Percentiles rank a stretch among this genome's conserved stretches.
Conservation (phyloP, 2,329 filamentous ascomycete species). For the Fusarium citri region DNA sequence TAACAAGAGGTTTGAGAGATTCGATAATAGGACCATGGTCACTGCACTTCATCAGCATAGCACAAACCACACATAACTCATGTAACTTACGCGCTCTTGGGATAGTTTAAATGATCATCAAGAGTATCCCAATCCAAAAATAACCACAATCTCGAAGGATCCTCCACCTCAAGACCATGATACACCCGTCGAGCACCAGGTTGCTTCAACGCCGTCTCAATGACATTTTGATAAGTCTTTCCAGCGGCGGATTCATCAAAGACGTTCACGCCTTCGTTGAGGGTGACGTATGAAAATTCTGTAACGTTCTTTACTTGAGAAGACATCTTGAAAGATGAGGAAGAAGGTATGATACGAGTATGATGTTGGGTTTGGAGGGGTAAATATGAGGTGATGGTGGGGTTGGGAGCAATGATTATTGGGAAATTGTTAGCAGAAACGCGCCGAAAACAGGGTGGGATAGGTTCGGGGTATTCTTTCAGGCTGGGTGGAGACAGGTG, state of each 20-base stretch:
- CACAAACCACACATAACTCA: rapidly evolving
- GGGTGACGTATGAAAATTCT: constrained; percentile 37
- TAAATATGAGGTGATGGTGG: constrained; percentile 17
- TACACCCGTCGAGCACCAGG: constrained; percentile 41
- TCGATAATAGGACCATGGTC: constrained; percentile 30
- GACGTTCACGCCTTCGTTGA: constrained; percentile 32
- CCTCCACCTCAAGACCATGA: constrained; percentile 42
- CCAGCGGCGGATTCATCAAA: constrained; percentile 29
- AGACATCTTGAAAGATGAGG: constrained; percentile 16
- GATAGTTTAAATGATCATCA: constrained; percentile 35
- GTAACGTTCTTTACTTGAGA: constrained; percentile 37
- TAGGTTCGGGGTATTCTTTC: not conserved
- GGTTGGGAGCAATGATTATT: not conserved
- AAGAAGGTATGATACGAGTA: not conserved
- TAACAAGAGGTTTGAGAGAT: constrained; percentile 30
- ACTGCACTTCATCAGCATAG: not conserved
- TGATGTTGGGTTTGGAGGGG: constrained; percentile 18
- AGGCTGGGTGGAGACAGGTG: not conserved
- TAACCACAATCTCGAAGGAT: constrained; percentile 40
- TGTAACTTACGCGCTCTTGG: constrained; percentile 30
- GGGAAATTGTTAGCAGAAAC: not conserved
- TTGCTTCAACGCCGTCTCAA: constrained; percentile 39
- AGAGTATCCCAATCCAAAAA: constrained; percentile 46
- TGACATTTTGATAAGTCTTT: constrained; percentile 27
- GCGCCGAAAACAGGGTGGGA: not conserved